phyloP scores from a whole-genome alignment of 1,284 basidiomycete genomes.

The Apiotrichum mycotoxinovorans region DNA sequence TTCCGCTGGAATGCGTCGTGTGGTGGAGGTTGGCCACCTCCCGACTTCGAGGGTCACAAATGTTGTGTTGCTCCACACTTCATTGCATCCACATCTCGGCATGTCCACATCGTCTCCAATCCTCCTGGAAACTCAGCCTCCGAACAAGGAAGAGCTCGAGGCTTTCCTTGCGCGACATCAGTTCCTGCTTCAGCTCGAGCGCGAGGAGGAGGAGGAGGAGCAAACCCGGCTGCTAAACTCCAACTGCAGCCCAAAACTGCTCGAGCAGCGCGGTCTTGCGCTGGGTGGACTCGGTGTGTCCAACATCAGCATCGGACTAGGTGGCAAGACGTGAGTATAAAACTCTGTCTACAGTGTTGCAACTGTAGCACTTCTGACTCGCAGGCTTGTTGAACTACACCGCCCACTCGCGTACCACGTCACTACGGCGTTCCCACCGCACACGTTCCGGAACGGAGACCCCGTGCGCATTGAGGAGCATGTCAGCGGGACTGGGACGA shows the following conservation, averaged over 20 bases:
- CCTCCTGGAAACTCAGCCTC: slow-evolving; percentile 23
- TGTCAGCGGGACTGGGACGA: slow-evolving; percentile 54
- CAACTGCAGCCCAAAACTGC: slow-evolving; percentile 74
- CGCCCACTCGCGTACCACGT: slow-evolving; percentile 75
- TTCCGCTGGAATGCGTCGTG: background rate
- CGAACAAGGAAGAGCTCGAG: slow-evolving; percentile 47
- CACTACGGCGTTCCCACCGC: slow-evolving; percentile 69
- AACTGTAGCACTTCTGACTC: background rate
- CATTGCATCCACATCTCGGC: background rate
- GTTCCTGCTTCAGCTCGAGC: slow-evolving; percentile 65
- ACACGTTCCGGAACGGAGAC: slow-evolving; percentile 78
- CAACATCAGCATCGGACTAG: slow-evolving; percentile 72
- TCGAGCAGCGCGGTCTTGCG: slow-evolving; percentile 83
- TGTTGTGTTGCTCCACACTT: background rate
- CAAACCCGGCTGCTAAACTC: slow-evolving; percentile 74
- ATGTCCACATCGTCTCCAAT: background rate
- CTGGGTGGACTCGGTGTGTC: slow-evolving; percentile 69
- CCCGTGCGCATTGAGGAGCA: slow-evolving; percentile 77
- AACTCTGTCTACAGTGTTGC: background rate
- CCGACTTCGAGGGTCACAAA: background rate
- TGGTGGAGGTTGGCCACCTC: background rate
- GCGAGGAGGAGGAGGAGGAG: slow-evolving; percentile 80
- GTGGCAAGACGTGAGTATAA: slow-evolving; percentile 74
- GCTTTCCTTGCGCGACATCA: slow-evolving; percentile 71
- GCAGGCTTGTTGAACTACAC: slow-evolving; percentile 78